Evolutionary conservation across 2,329 filamentous ascomycete genomes (phyloP).

Genomic region (Epichloe coenophiala): DNA sequence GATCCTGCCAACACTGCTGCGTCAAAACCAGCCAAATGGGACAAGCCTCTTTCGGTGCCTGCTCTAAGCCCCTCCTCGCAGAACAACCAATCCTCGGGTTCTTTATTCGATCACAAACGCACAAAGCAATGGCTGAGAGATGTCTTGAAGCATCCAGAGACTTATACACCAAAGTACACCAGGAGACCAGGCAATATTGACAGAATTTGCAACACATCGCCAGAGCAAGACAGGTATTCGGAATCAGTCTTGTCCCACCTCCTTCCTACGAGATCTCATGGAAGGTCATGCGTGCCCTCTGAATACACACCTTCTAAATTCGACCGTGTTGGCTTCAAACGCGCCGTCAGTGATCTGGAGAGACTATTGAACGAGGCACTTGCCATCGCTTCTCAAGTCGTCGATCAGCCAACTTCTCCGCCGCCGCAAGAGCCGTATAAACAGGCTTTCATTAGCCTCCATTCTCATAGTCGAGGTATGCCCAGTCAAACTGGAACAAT

Average conservation of each 20-base stretch:
- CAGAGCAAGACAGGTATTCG: conserved; percentile 11
- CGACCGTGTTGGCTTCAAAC: conserved; percentile 19
- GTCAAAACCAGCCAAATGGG: neutral
- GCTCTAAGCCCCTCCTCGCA: conserved; percentile 5
- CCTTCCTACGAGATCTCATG: conserved; percentile 7
- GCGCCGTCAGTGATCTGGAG: conserved; percentile 29
- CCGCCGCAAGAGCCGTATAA: conserved; percentile 5
- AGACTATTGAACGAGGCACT: conserved; percentile 33
- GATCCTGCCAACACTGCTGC: neutral
- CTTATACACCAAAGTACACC: conserved; percentile 16
- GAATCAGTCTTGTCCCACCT: conserved; percentile 10
- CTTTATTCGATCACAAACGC: conserved; percentile 19
- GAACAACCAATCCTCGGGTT: conserved; percentile 14
- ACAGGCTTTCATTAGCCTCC: conserved; percentile 6
- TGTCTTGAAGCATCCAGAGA: conserved; percentile 15
- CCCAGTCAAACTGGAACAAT: neutral
- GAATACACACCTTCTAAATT: conserved; percentile 11
- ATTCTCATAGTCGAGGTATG: conserved; percentile 5
- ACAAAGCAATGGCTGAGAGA: conserved; percentile 21
- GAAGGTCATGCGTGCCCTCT: conserved; percentile 9
- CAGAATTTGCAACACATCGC: conserved; percentile 3
- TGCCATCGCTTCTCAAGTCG: conserved; percentile 26
- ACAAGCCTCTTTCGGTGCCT: neutral
- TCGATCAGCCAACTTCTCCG: conserved; percentile 17
- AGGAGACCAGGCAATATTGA: conserved; percentile 11